These are phyloP conservation scores for Phellopilus nigrolimitatus DNA, from an alignment of 1,284 basidiomycete species.

Conservation along the genomic window DNA sequence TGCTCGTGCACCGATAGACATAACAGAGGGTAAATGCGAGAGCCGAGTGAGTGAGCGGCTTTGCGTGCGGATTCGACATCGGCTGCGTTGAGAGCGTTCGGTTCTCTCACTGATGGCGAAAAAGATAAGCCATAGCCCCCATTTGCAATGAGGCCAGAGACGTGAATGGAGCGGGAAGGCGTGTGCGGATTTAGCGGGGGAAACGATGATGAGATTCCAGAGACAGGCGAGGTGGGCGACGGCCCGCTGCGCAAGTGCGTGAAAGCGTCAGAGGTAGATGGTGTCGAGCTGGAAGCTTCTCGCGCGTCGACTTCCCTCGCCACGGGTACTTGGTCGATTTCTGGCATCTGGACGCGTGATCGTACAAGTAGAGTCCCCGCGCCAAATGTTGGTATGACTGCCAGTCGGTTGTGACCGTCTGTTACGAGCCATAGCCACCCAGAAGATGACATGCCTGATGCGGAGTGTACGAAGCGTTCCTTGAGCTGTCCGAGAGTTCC, in stretches of 20 bases:
- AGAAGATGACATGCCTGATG: constrained; percentile 71
- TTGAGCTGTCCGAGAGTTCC: constrained; percentile 69
- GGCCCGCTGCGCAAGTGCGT: constrained; percentile 9
- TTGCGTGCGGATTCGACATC: neutral
- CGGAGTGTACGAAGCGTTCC: constrained; percentile 73
- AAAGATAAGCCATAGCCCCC: neutral
- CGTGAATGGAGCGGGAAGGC: constrained; percentile 26
- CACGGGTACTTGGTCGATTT: neutral
- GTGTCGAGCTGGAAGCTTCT: too few relatives aligned
- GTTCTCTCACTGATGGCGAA: neutral
- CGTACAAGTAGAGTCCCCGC: constrained; percentile 85
- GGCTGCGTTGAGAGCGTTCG: neutral
- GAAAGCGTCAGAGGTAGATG: too few relatives aligned
- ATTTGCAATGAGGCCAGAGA: constrained; percentile 14
- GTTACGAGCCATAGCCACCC: constrained; percentile 89
- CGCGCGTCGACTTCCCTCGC: constrained; percentile 1
- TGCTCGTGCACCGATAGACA: constrained; percentile 89
- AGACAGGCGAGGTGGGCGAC: constrained; percentile 30
- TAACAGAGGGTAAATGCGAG: constrained; percentile 61
- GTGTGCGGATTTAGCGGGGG: constrained; percentile 27
- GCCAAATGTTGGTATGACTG: constrained; percentile 82
- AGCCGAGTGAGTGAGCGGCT: neutral
- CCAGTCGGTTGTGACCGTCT: constrained; percentile 60
- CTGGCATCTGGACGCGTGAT: constrained; percentile 33
- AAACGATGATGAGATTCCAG: constrained; percentile 27